Evolutionary conservation across 2,329 filamentous ascomycete genomes (phyloP), one percentile per base, ranked within the genome.

Genomic region (Cadophora luteo-olivacea): DNA sequence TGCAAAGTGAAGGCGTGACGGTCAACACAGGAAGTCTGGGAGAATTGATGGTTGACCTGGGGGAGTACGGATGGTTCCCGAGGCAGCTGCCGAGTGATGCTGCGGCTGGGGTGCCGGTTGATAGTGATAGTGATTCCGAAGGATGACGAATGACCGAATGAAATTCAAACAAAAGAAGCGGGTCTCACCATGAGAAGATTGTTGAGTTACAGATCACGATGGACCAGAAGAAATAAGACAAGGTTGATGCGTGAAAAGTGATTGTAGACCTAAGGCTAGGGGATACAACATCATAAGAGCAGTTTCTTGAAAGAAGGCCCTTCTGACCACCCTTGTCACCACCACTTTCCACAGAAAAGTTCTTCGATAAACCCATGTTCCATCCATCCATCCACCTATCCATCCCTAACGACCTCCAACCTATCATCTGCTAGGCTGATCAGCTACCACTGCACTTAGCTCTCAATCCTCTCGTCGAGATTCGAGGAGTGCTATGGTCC

Each of bases 51-150:
- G 73, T 81, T 49, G 76, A 81, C 69, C 74, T 81, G 12, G 66
- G 60, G 5, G 74, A 73, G 51, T 79, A 76, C 70, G 80, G 80
- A 7, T 81, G 80, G 80, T 82, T 82, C 73, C 84, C 84, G 12
- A 77, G 80, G 52, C 74, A 77, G 55, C 63, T 78, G 29, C 76
- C 76, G 5, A 76, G 74, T 55, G 74, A 77, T 25, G 73, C 41
- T 12, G 72, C 72, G 0, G 74, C 70, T 14, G 76, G 75, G 1
- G n/a, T 77, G 19, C 71, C 72, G 2, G 58, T 64, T 25, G 38
- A 66, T 62, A 68, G 71, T 57, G 57, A 60, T 22, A 73, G 70
- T 5, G 73, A 29, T 29, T 29, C 29, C 29, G 29, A 29, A 75
- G 8, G 71, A 75, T 14, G 73, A 75, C 29, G 71, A 72, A 41